A percentile compares a stretch with the other conserved stretches of the same genome.
Conservation (phyloP, 129 eudicot species). For the Tagetes erecta region DNA sequence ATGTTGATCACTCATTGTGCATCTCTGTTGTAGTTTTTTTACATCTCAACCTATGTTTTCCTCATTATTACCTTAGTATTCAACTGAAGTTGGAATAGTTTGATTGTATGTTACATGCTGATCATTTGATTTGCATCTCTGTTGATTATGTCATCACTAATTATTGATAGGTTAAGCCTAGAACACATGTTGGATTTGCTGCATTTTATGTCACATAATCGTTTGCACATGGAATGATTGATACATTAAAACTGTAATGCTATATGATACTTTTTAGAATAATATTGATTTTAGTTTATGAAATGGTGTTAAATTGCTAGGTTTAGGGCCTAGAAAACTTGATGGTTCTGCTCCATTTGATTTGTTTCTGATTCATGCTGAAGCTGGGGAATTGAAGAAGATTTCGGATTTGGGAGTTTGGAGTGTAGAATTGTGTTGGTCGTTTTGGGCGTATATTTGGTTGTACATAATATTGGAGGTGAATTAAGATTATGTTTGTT, state of each 20-base stretch:
- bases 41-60: too few relatives aligned
- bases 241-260: background rate
- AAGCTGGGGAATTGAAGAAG: constrained; percentile 93
- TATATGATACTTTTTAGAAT: too few relatives aligned
- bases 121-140: too few relatives aligned
- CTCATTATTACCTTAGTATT: too few relatives aligned
- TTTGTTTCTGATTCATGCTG: constrained; percentile 94
- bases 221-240: background rate
- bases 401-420: constrained; percentile 95
- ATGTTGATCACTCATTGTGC: too few relatives aligned
- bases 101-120: too few relatives aligned
- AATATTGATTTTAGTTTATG: background rate
- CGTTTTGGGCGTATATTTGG: constrained; percentile 98
- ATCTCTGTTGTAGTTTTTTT: too few relatives aligned
- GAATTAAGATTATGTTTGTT: background rate
- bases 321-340: constrained; percentile 96
- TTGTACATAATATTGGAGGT: constrained; percentile 81
- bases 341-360: constrained; percentile 99
- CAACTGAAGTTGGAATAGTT: too few relatives aligned
- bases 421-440: constrained; percentile 93
- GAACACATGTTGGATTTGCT: too few relatives aligned
- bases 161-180: too few relatives aligned
- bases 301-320: constrained; percentile 38
- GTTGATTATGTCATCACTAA: too few relatives aligned
- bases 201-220: background rate